A percentile compares a stretch with the other conserved stretches of the same genome.
These are phyloP conservation scores for Arthromyces matolae DNA, from an alignment of 768 basidiomycete genomes.

Conservation along the genomic window DNA sequence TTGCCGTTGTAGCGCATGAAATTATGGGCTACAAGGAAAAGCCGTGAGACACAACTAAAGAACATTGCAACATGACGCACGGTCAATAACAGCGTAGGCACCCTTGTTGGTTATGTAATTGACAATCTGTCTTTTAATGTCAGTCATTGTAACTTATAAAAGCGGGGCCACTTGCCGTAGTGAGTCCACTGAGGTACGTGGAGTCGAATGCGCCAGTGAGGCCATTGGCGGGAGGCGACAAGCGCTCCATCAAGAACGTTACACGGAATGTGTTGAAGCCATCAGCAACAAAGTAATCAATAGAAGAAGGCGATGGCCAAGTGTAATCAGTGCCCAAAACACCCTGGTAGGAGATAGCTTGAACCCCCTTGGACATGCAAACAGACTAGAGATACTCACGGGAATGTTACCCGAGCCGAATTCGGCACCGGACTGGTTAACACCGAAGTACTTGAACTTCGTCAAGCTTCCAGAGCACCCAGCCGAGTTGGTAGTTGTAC, in stretches of 20 bases:
- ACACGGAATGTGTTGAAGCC: conserved; percentile 64
- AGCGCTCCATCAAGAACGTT: conserved; percentile 56
- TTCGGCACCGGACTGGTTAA: conserved; percentile 61
- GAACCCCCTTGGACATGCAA: not conserved
- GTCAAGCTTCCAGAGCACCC: conserved; percentile 38
- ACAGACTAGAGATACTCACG: conserved; percentile 28
- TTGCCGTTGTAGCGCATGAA: conserved; percentile 56
- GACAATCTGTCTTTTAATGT: conserved; percentile 43
- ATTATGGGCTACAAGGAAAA: conserved; percentile 49
- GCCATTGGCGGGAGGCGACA: conserved; percentile 49
- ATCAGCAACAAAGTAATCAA: conserved; percentile 46
- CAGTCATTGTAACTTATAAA: not conserved
- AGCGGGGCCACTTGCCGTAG: conserved; percentile 30
- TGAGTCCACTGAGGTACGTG: conserved; percentile 49
- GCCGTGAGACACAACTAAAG: not conserved
- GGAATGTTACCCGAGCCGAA: conserved; percentile 50
- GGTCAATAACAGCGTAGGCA: conserved; percentile 53
- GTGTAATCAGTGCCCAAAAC: conserved; percentile 42
- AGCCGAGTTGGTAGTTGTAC: conserved; percentile 23
- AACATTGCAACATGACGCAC: conserved; percentile 26
- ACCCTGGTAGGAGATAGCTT: conserved; percentile 22
- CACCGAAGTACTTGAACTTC: conserved; percentile 62
- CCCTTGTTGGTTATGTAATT: conserved; percentile 61
- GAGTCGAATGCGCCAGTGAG: conserved; percentile 51
- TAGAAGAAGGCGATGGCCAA: conserved; percentile 43